Evolutionary conservation across 352 stramenopile species (phyloP).

Genomic region (Thalassiosira hispida): DNA sequence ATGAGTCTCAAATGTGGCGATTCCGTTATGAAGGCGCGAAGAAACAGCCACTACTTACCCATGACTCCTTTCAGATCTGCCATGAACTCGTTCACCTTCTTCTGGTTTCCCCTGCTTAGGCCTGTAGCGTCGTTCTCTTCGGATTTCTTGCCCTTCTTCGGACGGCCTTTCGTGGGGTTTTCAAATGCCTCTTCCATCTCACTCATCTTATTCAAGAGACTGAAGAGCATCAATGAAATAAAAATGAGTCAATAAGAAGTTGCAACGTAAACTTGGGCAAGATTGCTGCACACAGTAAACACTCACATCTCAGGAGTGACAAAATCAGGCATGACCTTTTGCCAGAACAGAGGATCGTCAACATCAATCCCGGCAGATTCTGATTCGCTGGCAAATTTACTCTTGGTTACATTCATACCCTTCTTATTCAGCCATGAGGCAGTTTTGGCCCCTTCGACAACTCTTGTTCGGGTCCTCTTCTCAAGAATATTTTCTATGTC

Average conservation of each 20-base stretch:
- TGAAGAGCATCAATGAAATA: not conserved
- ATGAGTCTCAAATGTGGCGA: not conserved
- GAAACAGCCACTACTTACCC: slow-evolving; percentile 10
- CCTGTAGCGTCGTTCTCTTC: slow-evolving; percentile 27
- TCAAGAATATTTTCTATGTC: slow-evolving; percentile 98
- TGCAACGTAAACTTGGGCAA: not conserved
- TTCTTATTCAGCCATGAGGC: slow-evolving; percentile 85
- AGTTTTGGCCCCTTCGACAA: slow-evolving; percentile 86
- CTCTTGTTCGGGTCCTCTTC: slow-evolving; percentile 82
- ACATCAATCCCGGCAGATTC: slow-evolving; percentile 88
- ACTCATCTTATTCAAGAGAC: slow-evolving; percentile 54
- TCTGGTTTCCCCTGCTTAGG: slow-evolving; percentile 55
- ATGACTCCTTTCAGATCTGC: slow-evolving; percentile 84
- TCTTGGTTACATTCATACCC: slow-evolving; percentile 84
- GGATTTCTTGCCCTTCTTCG: slow-evolving; percentile 30
- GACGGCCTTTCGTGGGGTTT: slow-evolving; percentile 46
- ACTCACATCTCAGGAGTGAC: slow-evolving; percentile 80
- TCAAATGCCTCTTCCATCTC: slow-evolving; percentile 56
- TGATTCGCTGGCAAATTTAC: slow-evolving; percentile 78
- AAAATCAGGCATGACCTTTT: slow-evolving; percentile 94
- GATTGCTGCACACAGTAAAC: not conserved
- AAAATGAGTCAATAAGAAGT: slow-evolving; percentile 2
- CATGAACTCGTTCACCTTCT: slow-evolving; percentile 82
- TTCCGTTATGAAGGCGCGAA: not conserved
- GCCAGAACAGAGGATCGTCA: slow-evolving; percentile 99